Conservation (phyloP, 352 stramenopile species). For the Phytophthora hybrid region DNA sequence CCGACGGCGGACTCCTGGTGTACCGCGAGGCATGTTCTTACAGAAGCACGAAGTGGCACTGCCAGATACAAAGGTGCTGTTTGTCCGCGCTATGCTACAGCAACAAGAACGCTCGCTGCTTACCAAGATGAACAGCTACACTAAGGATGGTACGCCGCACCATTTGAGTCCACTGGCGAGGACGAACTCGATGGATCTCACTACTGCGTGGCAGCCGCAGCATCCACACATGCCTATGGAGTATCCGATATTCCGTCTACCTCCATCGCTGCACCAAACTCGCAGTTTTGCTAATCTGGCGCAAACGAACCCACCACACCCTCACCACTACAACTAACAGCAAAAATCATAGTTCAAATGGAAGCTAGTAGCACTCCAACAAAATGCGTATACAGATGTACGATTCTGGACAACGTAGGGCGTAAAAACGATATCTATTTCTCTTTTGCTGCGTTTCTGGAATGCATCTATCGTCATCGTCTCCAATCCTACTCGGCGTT, state of each 20-base stretch:
- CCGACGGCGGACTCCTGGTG: slow-evolving; percentile 45
- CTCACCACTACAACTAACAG: slow-evolving; percentile 18
- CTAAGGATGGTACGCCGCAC: slow-evolving; percentile 31
- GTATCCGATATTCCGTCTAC: slow-evolving; percentile 79
- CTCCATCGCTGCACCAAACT: slow-evolving; percentile 41
- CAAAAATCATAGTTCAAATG: slow-evolving; percentile 6
- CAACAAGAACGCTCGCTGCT: slow-evolving; percentile 83
- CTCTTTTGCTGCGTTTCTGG: background rate
- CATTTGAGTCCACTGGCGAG: slow-evolving; percentile 35
- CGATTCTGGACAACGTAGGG: too few species aligned
- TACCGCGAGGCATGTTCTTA: slow-evolving; percentile 73
- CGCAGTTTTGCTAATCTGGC: slow-evolving; percentile 51
- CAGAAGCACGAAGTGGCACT: slow-evolving; percentile 80
- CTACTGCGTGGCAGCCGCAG: slow-evolving; percentile 52
- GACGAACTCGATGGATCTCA: slow-evolving; percentile 56
- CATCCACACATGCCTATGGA: slow-evolving; percentile 44
- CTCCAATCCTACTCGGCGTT: slow-evolving; percentile 5
- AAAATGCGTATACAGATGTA: background rate
- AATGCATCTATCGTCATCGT: background rate
- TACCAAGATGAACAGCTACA: slow-evolving; percentile 65
- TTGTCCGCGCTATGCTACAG: slow-evolving; percentile 87
- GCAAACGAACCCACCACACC: slow-evolving; percentile 25
- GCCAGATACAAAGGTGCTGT: slow-evolving; percentile 79
- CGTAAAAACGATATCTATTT: too few species aligned
- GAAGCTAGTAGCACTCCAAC: slow-evolving; percentile 2